Evolutionary conservation across 2,329 filamentous ascomycete species (phyloP).

Genomic region (Claviceps capensis): DNA sequence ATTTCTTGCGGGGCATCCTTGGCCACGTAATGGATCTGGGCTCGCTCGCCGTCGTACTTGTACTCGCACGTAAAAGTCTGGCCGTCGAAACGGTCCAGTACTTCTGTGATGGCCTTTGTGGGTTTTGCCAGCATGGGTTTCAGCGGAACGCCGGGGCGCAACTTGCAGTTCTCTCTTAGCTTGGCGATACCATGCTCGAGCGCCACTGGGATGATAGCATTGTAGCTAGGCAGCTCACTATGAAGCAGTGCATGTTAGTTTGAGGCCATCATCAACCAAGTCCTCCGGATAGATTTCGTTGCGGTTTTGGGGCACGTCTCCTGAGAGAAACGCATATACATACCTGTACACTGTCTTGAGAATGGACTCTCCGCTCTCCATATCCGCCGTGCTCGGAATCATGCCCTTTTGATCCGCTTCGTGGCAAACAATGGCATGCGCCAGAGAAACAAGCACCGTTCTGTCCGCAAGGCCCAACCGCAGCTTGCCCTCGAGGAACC

Average conservation of each 20-base stretch:
- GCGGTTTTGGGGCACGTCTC: no score
- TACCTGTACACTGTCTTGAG: constrained; percentile 86
- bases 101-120: constrained; percentile 95
- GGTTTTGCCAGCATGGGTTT: constrained; percentile 99
- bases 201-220: constrained; percentile 85
- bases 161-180: constrained; percentile 71
- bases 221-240: constrained; percentile 82
- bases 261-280: not conserved
- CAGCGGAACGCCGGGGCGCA: constrained; percentile 83
- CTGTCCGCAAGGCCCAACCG: constrained; percentile 83
- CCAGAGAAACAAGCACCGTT: constrained; percentile 78
- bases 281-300: not conserved
- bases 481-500: constrained; percentile 89
- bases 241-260: not conserved
- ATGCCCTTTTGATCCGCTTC: constrained; percentile 61
- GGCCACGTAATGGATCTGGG: constrained; percentile 96
- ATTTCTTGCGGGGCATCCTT: constrained; percentile 62
- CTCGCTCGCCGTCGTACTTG: constrained; percentile 95
- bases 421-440: constrained; percentile 77
- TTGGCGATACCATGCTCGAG: constrained; percentile 75
- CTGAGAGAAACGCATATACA: constrained; percentile 10
- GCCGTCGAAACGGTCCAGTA: constrained; percentile 88
- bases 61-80: constrained; percentile 97
- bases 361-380: constrained; percentile 71
- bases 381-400: constrained; percentile 56